Evolutionary conservation across 2,329 filamentous ascomycete genomes (phyloP), one percentile per base, ranked within the genome.

Genomic region (Monosporascus sp.): DNA sequence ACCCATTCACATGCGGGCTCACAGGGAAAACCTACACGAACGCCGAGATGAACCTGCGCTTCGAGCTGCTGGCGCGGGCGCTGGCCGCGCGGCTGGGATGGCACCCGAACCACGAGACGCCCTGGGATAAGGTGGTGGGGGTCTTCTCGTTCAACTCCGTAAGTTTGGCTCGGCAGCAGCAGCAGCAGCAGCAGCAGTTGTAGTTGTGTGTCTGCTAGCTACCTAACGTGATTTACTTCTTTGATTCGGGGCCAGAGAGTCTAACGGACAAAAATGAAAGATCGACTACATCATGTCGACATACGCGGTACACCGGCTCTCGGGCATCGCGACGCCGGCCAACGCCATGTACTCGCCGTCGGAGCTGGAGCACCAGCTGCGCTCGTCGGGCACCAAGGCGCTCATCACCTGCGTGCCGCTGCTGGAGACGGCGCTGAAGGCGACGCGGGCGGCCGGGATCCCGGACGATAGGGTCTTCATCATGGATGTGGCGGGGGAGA

Each of bases 91-190:
- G 89, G 60, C 73, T 92, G 53, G 85, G 82, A 51, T 90, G 88
- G 82, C 66, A 77, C n/a, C 81, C 86, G 2, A 87, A 90, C 60
- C 67, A 82, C 50, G 88, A 86, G 6, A 81, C 82, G 0, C 86
- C 90, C 64, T 91, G 86, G 83, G 87, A 92, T 61, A 92, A 91
- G 70, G 85, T 90, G 20, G 71, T 88, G 44, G 85, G 78, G 3
- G 75, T 91, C 38, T 92, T 88, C 70, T 85, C 84, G 22, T 68
- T 90, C 56, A 94, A 93, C 64, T 87, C 87, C 37, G 69, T 75
- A 58, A 56, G 66, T 51, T 22, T 14, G 9, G 45, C 16, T 51
- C 26, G 4, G 7, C 8, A 3, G 44, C n/a, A 22, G 44, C 44
- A 16, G 3, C 31, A 14, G 11, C 14, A 34, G 31, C 31, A 34